phyloP scores from a whole-genome alignment of 805 yeast genomes.

The Yarrowia alimentaria region DNA sequence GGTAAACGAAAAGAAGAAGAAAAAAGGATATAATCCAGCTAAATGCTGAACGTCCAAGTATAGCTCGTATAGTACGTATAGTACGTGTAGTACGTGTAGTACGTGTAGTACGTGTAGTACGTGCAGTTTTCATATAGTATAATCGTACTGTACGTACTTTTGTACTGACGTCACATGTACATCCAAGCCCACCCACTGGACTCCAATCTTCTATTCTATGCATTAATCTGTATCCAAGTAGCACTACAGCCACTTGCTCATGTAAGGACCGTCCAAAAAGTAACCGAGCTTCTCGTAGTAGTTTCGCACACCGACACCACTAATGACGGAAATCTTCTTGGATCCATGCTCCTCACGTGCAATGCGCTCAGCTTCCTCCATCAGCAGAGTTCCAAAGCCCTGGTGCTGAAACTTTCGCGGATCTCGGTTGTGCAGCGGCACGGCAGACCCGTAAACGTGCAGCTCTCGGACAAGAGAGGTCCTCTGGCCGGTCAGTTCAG shows the following conservation, averaged over 20 bases:
- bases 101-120: too few relatives aligned
- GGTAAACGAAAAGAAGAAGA: too few relatives aligned
- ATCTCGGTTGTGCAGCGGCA: slow-evolving; percentile 92
- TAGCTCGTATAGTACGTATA: too few relatives aligned
- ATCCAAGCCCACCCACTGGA: too few relatives aligned
- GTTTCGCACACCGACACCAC: slow-evolving; percentile 97
- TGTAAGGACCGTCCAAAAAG: slow-evolving; percentile 89
- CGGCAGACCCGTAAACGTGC: slow-evolving; percentile 97
- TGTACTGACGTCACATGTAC: too few relatives aligned
- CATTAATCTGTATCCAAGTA: too few relatives aligned
- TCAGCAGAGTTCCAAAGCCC: slow-evolving; percentile 93
- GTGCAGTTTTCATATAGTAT: too few relatives aligned
- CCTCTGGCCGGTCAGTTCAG: slow-evolving; percentile 78
- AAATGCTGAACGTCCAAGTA: too few relatives aligned
- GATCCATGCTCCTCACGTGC: slow-evolving; percentile 95
- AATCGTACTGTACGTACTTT: too few relatives aligned
- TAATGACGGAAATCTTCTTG: slow-evolving; percentile 83
- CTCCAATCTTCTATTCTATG: too few relatives aligned
- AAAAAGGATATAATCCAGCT: too few relatives aligned
- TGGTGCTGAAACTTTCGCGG: slow-evolving; percentile 98
- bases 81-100: too few relatives aligned
- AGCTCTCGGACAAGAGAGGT: slow-evolving; percentile 95
- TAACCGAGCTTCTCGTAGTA: slow-evolving; percentile 93
- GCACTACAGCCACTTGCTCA: slow-evolving; percentile 64
- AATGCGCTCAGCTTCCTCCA: slow-evolving; percentile 98